These are phyloP conservation scores for Lablab purpureus DNA, from an alignment of 306 rosid species.

Conservation along the genomic window DNA sequence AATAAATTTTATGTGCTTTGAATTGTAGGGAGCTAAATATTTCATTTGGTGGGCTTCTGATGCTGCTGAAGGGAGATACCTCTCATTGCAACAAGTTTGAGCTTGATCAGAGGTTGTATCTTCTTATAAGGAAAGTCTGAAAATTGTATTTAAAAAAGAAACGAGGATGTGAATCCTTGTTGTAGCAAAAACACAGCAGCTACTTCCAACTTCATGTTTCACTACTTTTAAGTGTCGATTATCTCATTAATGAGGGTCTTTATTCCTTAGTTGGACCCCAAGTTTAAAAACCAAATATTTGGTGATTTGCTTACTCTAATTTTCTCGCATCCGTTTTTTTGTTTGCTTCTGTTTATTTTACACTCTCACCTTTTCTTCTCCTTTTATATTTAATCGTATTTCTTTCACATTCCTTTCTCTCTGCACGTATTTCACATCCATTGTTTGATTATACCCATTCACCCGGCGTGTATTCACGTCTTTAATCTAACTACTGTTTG, in stretches of 20 bases:
- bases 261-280: background rate
- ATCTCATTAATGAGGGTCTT: background rate
- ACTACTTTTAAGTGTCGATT: background rate
- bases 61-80: conserved; percentile 87
- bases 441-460: no score
- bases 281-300: conserved; percentile 26
- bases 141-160: background rate
- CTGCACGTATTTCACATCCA: background rate
- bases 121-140: conserved; percentile 89
- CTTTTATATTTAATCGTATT: background rate
- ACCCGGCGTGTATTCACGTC: background rate
- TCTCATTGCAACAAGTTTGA: conserved; percentile 68
- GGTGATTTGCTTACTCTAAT: conserved; percentile 23
- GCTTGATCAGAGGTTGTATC: conserved; percentile 76
- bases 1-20: conserved; percentile 18
- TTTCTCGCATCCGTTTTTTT: background rate
- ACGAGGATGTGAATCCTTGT: conserved; percentile 49
- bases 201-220: conserved; percentile 13
- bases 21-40: conserved; percentile 73
- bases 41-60: conserved; percentile 95
- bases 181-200: conserved; percentile 10
- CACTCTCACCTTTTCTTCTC: background rate
- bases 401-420: background rate
- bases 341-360: background rate
- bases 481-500: no score